These are phyloP conservation scores for Chernovozyma aurita DNA, from an alignment of 1,139 yeast species.

Conservation along the genomic window DNA sequence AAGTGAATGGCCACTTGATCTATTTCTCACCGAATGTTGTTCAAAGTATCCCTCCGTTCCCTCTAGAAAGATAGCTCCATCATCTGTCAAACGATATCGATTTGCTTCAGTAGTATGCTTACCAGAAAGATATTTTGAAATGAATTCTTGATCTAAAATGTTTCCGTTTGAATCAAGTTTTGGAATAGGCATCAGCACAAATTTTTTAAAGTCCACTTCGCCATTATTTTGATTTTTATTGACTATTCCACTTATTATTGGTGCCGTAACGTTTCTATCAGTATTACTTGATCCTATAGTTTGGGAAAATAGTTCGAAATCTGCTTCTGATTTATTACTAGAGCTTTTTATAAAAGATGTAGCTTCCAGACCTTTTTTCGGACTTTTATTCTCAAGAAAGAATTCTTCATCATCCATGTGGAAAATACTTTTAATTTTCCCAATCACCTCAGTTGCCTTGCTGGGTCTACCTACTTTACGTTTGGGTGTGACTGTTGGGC, in stretches of 20 bases:
- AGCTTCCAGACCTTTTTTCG: neutral
- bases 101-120: slow-evolving; percentile 19
- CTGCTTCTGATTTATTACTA: slow-evolving; percentile 3
- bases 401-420: slow-evolving; percentile 27
- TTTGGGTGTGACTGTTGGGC: slow-evolving; percentile 6
- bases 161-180: slow-evolving; percentile 27
- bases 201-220: slow-evolving; percentile 11
- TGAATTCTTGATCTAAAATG: slow-evolving; percentile 25
- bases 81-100: slow-evolving; percentile 40
- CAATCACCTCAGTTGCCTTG: slow-evolving; percentile 28
- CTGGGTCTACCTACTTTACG: slow-evolving; percentile 31
- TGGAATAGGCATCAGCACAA: slow-evolving; percentile 37
- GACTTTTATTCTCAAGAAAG: slow-evolving; percentile 15
- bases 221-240: slow-evolving; percentile 6
- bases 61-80: slow-evolving; percentile 65
- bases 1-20: slow-evolving; percentile 63
- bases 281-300: slow-evolving; percentile 5
- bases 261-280: slow-evolving; percentile 10
- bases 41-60: slow-evolving; percentile 91
- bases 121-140: slow-evolving; percentile 27
- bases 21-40: slow-evolving; percentile 59
- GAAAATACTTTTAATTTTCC: slow-evolving; percentile 33
- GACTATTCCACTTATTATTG: slow-evolving; percentile 27
- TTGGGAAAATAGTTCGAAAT: slow-evolving; percentile 3
- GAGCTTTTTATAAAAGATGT: neutral